Conservation (phyloP, 371 early-diverging fungal genomes). For the Funneliformis caledonium region DNA sequence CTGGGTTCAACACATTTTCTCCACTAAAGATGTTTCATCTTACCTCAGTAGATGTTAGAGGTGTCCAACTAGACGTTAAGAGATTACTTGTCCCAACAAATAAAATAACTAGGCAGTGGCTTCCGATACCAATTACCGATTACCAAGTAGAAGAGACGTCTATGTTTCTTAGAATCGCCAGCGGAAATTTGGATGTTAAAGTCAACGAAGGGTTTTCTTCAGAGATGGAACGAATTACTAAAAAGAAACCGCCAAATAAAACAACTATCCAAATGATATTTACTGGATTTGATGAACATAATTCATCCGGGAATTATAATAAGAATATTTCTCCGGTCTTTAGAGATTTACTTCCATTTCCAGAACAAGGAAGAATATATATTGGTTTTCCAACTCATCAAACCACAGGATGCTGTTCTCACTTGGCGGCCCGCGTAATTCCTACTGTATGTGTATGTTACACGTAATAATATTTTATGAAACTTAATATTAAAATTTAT, state of each 20-base stretch:
- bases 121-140: slow-evolving; percentile 15
- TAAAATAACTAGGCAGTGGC: slow-evolving; percentile 32
- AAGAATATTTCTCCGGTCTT: slow-evolving; percentile 58
- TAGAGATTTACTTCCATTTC: slow-evolving; percentile 71
- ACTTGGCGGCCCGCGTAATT: slow-evolving; percentile 86
- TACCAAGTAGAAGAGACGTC: slow-evolving; percentile 49
- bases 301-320: slow-evolving; percentile 63
- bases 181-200: slow-evolving; percentile 62
- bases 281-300: slow-evolving; percentile 76
- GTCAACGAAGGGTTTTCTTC: slow-evolving; percentile 60
- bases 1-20: slow-evolving; percentile 56
- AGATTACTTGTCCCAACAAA: slow-evolving; percentile 52
- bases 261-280: slow-evolving; percentile 78
- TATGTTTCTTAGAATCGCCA: slow-evolving; percentile 77
- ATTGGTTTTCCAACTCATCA: slow-evolving; percentile 93
- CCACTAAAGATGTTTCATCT: slow-evolving; percentile 77
- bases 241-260: slow-evolving; percentile 82
- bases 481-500: neutral
- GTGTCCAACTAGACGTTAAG: slow-evolving; percentile 76
- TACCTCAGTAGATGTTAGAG: slow-evolving; percentile 58
- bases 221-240: slow-evolving; percentile 91
- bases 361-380: slow-evolving; percentile 83
- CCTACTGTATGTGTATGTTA: slow-evolving; percentile 68
- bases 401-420: slow-evolving; percentile 86
- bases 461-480: neutral